A percentile compares a stretch with the other conserved stretches of the same genome.
phyloP scores from a whole-genome alignment of 805 yeast species.

The Cyberlindnera nakhonratchasimensis region DNA sequence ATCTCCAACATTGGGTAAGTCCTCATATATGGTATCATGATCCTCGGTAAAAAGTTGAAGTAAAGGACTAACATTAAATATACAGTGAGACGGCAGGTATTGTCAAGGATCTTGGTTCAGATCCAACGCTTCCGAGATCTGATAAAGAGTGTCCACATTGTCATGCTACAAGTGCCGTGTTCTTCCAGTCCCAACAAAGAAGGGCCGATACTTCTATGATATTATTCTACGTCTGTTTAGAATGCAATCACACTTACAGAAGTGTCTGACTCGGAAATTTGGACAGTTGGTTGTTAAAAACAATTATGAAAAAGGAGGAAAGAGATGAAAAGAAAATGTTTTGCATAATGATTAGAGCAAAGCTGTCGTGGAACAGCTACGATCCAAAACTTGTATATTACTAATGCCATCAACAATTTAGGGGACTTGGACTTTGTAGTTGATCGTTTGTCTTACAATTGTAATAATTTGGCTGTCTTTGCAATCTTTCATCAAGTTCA shows the following conservation, averaged over 20 bases:
- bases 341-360: background rate
- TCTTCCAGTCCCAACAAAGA: slow-evolving; percentile 94
- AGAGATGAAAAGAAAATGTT: background rate
- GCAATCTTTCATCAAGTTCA: no score
- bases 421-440: no score
- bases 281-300: no score
- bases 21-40: background rate
- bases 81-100: slow-evolving; percentile 86
- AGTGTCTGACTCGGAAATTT: slow-evolving; percentile 20
- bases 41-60: background rate
- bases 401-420: background rate
- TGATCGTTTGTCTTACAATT: no score
- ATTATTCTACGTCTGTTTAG: slow-evolving; percentile 85
- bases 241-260: slow-evolving; percentile 69
- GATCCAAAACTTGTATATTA: background rate
- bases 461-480: no score
- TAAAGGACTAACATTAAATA: slow-evolving; percentile 11
- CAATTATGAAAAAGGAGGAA: background rate
- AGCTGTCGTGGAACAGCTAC: no score
- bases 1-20: slow-evolving; percentile 71
- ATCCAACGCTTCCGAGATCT: slow-evolving; percentile 96
- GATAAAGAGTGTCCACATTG: slow-evolving; percentile 93
- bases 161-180: slow-evolving; percentile 84
- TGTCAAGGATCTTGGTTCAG: slow-evolving; percentile 91
- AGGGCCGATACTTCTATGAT: slow-evolving; percentile 95